A percentile compares a stretch with the other conserved stretches of the same genome.
Evolutionary conservation across 345 rosid genomes (phyloP).

Genomic region (Salix brachista): DNA sequence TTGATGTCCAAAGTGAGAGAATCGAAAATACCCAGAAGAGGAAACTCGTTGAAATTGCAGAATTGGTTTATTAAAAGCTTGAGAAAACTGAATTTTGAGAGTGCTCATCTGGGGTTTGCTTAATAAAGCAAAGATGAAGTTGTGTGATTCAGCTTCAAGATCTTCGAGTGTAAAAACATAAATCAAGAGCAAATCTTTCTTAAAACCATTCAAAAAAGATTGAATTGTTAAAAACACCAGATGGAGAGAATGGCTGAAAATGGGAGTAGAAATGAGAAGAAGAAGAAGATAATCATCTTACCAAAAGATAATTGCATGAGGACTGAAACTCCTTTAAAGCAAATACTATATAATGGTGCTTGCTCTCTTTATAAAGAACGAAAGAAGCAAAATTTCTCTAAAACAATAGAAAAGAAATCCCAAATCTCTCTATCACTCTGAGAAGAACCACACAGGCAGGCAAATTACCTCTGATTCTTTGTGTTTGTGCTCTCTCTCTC

Average conservation of each 20-base stretch:
- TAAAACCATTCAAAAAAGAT: neutral
- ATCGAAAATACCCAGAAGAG: neutral
- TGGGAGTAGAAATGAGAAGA: neutral
- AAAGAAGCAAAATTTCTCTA: neutral
- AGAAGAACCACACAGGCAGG: neutral
- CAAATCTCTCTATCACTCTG: neutral
- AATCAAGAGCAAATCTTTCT: neutral
- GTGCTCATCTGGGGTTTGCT: neutral
- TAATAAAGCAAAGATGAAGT: neutral
- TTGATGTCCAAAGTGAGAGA: neutral
- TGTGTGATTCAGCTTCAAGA: conserved; percentile 5
- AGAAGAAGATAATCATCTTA: neutral
- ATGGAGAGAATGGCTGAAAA: neutral
- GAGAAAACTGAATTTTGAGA: neutral
- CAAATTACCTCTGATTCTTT: neutral
- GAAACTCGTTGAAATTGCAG: neutral
- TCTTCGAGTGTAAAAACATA: neutral
- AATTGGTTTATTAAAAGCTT: neutral
- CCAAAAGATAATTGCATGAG: conserved; percentile 22
- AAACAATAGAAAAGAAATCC: conserved; percentile 2
- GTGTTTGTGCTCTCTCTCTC: neutral
- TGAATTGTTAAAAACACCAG: neutral
- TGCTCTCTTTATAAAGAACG: neutral
- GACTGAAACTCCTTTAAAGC: neutral
- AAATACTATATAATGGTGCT: neutral